phyloP scores from a whole-genome alignment of 2,329 filamentous ascomycete species.

The Sporothrix brunneoviolacea region DNA sequence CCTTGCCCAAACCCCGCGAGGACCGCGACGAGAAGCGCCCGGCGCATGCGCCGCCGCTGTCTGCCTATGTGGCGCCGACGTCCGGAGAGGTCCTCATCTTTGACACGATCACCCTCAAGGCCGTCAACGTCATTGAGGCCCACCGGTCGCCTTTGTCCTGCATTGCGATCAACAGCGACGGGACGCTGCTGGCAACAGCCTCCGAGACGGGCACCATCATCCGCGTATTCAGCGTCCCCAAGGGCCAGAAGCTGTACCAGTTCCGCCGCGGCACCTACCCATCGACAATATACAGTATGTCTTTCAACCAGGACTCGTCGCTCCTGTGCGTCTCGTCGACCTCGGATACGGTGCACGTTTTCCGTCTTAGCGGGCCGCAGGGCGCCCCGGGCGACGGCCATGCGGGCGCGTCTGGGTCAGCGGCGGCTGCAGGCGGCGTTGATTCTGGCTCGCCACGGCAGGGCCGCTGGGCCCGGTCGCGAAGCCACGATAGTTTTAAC shows the following conservation, averaged over 20 bases:
- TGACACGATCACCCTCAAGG: conserved; percentile 81
- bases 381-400: conserved; percentile 18
- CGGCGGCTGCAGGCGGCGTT: conserved; percentile 15
- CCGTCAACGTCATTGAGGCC: conserved; percentile 91
- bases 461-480: conserved; percentile 48
- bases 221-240: conserved; percentile 86
- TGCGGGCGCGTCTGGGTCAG: neutral
- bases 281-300: conserved; percentile 96
- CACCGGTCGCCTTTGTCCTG: conserved; percentile 87
- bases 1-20: conserved; percentile 67
- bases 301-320: conserved; percentile 91
- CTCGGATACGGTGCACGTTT: conserved; percentile 94
- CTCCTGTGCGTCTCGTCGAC: conserved; percentile 92
- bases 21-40: conserved; percentile 55
- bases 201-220: conserved; percentile 98
- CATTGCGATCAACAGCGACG: conserved; percentile 87
- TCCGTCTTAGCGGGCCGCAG: conserved; percentile 61
- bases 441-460: conserved; percentile 34
- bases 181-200: conserved; percentile 84
- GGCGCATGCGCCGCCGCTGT: conserved; percentile 75
- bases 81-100: conserved; percentile 91
- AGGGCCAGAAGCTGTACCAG: conserved; percentile 88
- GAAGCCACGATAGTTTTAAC: conserved; percentile 49
- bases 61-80: conserved; percentile 73
- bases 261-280: conserved; percentile 94